Conservation (phyloP, 306 rosid species). For the Alnus glutinosa region DNA sequence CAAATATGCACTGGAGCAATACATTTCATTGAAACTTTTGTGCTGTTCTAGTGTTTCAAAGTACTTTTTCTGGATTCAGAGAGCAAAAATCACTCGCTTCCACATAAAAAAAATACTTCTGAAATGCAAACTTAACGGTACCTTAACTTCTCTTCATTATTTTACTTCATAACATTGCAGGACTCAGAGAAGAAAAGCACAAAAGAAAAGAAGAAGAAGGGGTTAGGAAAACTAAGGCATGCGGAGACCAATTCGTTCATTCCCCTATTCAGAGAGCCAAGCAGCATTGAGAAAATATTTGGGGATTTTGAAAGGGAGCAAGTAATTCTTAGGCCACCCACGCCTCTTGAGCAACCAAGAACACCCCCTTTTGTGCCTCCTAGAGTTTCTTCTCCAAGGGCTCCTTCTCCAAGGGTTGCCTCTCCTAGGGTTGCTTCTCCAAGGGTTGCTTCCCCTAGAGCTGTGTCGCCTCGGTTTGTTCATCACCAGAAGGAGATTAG, state of each 20-base stretch:
- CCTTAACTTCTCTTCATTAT: conserved; percentile 17
- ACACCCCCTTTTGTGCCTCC: conserved; percentile 65
- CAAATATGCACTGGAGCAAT: not conserved
- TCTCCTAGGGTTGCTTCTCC: conserved; percentile 43
- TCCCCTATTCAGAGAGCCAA: conserved; percentile 90
- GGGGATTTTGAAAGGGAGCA: conserved; percentile 96
- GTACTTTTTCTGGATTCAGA: conserved; percentile 10
- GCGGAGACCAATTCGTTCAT: conserved; percentile 86
- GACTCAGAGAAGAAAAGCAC: conserved; percentile 67
- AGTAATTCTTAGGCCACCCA: conserved; percentile 52
- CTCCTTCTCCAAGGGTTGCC: conserved; percentile 51
- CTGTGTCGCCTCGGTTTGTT: conserved; percentile 49
- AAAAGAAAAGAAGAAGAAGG: conserved; percentile 85
- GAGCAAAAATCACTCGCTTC: conserved; percentile 4
- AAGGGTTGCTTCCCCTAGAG: conserved; percentile 52
- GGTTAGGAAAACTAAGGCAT: conserved; percentile 63
- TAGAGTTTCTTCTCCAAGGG: conserved; percentile 49
- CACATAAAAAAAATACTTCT: conserved; percentile 11
- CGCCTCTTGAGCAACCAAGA: conserved; percentile 67
- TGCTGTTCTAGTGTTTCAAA: conserved; percentile 5
- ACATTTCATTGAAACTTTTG: not conserved
- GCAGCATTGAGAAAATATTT: conserved; percentile 95
- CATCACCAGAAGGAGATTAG: conserved; percentile 56
- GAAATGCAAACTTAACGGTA: conserved; percentile 11
- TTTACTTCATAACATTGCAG: conserved; percentile 36